Conservation (phyloP, 306 rosid genomes). For the Sphenostylis stenocarpa region DNA sequence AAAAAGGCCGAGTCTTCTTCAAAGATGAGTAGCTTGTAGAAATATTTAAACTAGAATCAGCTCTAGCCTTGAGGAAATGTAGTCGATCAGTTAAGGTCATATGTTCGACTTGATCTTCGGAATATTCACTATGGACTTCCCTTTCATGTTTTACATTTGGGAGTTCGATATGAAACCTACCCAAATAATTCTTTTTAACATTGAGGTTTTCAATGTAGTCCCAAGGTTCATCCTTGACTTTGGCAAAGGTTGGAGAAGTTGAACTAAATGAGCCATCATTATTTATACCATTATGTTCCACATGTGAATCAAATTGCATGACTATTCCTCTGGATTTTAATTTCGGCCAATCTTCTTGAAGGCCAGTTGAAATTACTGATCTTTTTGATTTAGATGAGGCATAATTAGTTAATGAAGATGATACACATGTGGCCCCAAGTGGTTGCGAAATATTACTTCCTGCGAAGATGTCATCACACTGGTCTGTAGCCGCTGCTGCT, state of each 20-base stretch:
- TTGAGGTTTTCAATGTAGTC: slow-evolving; percentile 40
- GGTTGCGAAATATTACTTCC: slow-evolving; percentile 38
- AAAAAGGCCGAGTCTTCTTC: slow-evolving; percentile 41
- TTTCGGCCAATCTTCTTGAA: slow-evolving; percentile 37
- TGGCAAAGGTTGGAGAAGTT: slow-evolving; percentile 38
- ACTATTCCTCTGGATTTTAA: slow-evolving; percentile 28
- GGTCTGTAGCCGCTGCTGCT: slow-evolving; percentile 21
- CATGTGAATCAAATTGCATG: slow-evolving; percentile 43
- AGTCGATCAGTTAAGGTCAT: slow-evolving; percentile 62
- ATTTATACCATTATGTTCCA: slow-evolving; percentile 38
- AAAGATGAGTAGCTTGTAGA: slow-evolving; percentile 32
- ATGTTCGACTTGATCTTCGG: slow-evolving; percentile 53
- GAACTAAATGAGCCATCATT: slow-evolving; percentile 38
- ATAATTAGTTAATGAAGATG: slow-evolving; percentile 22
- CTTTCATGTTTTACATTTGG: slow-evolving; percentile 55
- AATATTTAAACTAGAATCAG: slow-evolving; percentile 34
- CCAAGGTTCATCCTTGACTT: slow-evolving; percentile 71
- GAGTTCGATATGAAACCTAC: slow-evolving; percentile 36
- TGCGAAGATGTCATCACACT: slow-evolving; percentile 33
- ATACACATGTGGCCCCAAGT: slow-evolving; percentile 19
- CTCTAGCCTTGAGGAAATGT: slow-evolving; percentile 45
- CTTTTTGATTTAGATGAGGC: slow-evolving; percentile 7
- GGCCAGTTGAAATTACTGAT: slow-evolving; percentile 16
- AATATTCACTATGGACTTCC: slow-evolving; percentile 29
- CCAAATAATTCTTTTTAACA: slow-evolving; percentile 31